These are phyloP conservation scores for Xanthoceras sorbifolium DNA, from an alignment of 345 rosid genomes.

Conservation along the genomic window DNA sequence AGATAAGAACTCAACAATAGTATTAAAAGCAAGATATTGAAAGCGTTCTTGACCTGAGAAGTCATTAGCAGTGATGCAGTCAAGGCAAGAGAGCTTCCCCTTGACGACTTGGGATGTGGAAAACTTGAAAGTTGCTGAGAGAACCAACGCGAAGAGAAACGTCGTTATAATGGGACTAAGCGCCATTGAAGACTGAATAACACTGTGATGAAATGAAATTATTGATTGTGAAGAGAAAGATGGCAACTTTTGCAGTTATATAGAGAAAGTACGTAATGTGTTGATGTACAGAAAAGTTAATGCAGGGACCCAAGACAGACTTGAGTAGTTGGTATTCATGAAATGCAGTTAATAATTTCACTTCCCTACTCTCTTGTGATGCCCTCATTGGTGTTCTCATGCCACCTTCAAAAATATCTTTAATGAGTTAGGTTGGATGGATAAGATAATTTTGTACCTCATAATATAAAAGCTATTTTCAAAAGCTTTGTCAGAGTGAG, in stretches of 20 bases:
- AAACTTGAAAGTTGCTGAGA: slow-evolving; percentile 40
- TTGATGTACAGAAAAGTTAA: slow-evolving; percentile 28
- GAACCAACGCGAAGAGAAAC: slow-evolving; percentile 33
- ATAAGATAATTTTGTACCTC: background rate
- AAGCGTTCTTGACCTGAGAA: slow-evolving; percentile 52
- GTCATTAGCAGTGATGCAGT: slow-evolving; percentile 48
- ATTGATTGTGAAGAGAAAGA: slow-evolving; percentile 21
- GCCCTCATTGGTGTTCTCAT: too few species aligned
- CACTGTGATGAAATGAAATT: background rate
- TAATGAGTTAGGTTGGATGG: background rate
- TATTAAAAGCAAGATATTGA: background rate
- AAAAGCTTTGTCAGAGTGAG: too few species aligned
- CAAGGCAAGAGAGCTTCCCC: slow-evolving; percentile 67
- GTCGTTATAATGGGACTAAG: slow-evolving; percentile 16
- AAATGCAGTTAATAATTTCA: slow-evolving; percentile 10
- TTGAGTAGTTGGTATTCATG: slow-evolving; percentile 36
- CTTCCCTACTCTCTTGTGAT: background rate
- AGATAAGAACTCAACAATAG: too few species aligned
- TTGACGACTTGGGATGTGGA: slow-evolving; percentile 42
- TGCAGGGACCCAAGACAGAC: slow-evolving; percentile 32
- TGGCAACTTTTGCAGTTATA: slow-evolving; percentile 17
- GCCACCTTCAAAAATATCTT: background rate
- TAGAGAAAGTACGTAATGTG: slow-evolving; percentile 22
- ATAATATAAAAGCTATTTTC: background rate
- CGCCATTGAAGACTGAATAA: slow-evolving; percentile 44